These are phyloP conservation scores for Taxillus chinensis DNA, from an alignment of 164 flowering plant genomes.

Conservation along the genomic window DNA sequence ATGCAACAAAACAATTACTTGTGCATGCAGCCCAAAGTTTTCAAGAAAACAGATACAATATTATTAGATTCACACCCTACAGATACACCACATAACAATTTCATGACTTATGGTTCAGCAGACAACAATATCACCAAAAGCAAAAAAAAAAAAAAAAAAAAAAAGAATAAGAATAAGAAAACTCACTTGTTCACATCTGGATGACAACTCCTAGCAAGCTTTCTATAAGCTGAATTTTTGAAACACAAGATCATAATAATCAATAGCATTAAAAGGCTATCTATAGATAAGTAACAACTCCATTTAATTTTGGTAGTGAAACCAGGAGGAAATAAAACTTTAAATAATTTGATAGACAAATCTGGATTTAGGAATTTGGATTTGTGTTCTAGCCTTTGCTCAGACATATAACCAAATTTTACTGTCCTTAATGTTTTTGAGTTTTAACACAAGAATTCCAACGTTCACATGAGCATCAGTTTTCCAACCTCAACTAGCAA, in stretches of 20 bases:
- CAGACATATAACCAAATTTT: no score
- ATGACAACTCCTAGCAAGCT: conserved; percentile 86
- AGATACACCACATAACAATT: no score
- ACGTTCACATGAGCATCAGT: no score
- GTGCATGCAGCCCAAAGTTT: no score
- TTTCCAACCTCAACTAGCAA: no score
- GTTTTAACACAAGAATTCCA: no score
- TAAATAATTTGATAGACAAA: neutral
- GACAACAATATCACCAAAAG: neutral
- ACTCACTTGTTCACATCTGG: conserved; percentile 98
- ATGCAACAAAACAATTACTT: no score
- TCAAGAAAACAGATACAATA: no score
- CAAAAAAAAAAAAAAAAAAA: neutral
- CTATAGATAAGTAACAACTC: neutral
- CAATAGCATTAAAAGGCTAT: neutral
- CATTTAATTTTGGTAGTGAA: neutral
- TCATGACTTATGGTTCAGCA: no score
- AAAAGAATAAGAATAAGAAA: neutral
- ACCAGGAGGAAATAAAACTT: neutral
- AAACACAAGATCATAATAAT: neutral
- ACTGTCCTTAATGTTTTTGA: no score
- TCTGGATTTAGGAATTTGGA: neutral
- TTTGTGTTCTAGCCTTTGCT: no score
- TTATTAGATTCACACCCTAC: no score
- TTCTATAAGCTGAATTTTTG: conserved; percentile 67